phyloP scores from a whole-genome alignment of 768 basidiomycete species.

The Xerocomellus dryophilus region DNA sequence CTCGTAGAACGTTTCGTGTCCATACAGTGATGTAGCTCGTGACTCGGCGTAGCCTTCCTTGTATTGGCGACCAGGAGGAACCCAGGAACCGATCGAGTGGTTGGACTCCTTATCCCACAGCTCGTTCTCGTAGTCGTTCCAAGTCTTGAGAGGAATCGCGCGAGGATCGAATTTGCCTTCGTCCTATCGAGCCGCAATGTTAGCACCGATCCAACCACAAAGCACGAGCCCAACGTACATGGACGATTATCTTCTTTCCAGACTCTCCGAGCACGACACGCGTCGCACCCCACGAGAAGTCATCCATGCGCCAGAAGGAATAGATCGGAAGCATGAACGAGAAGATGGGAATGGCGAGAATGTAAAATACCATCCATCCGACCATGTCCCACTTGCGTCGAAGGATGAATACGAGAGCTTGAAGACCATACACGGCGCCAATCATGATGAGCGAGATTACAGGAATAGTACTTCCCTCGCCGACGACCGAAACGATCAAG shows the following conservation, averaged over 20 bases:
- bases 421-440: slow-evolving; percentile 90
- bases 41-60: slow-evolving; percentile 78
- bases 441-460: slow-evolving; percentile 87
- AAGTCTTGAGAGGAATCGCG: slow-evolving; percentile 91
- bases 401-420: slow-evolving; percentile 87
- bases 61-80: slow-evolving; percentile 68
- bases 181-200: slow-evolving; percentile 50
- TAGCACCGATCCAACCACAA: slow-evolving; percentile 3
- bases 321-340: slow-evolving; percentile 91
- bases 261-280: slow-evolving; percentile 91
- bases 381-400: slow-evolving; percentile 98
- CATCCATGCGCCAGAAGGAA: slow-evolving; percentile 98
- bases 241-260: slow-evolving; percentile 93
- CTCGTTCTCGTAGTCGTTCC: slow-evolving; percentile 96
- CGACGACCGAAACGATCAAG: slow-evolving; percentile 77
- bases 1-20: slow-evolving; percentile 85
- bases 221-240: slow-evolving; percentile 51
- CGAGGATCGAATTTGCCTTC: slow-evolving; percentile 97
- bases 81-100: slow-evolving; percentile 92
- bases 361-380: slow-evolving; percentile 96
- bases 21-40: slow-evolving; percentile 76
- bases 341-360: slow-evolving; percentile 89
- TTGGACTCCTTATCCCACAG: slow-evolving; percentile 98
- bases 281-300: slow-evolving; percentile 94
- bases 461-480: slow-evolving; percentile 65